phyloP scores from a whole-genome alignment of 2,329 filamentous ascomycete species.

The Sclerotinia nivalis region DNA sequence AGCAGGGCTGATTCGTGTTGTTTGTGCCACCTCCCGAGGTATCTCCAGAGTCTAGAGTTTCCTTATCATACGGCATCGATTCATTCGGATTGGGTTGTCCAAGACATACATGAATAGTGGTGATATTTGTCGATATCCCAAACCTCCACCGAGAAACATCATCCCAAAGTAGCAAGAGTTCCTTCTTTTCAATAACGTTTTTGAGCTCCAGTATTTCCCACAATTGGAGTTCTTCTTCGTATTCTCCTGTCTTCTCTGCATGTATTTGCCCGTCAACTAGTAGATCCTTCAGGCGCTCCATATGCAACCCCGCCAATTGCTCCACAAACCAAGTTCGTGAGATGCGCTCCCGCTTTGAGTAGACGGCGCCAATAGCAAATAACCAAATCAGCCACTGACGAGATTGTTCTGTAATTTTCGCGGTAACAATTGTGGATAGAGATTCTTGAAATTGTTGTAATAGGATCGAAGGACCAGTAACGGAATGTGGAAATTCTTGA shows the following conservation, averaged over 20 bases:
- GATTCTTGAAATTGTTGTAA: constrained; percentile 27
- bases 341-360: constrained; percentile 2
- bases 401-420: neutral
- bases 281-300: neutral
- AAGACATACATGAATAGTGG: neutral
- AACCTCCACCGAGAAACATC: constrained; percentile 13
- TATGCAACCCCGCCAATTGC: constrained; percentile 17
- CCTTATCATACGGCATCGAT: neutral
- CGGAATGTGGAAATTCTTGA: constrained; percentile 31
- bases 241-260: constrained; percentile 1
- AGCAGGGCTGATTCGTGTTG: neutral
- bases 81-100: neutral
- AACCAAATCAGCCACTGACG: constrained; percentile 18
- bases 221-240: neutral
- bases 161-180: constrained; percentile 17
- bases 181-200: constrained; percentile 11
- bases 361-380: constrained; percentile 13
- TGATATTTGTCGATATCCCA: constrained; percentile 6
- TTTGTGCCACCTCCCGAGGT: neutral
- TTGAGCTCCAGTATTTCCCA: neutral
- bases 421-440: constrained; percentile 16
- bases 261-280: constrained; percentile 6
- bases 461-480: constrained; percentile 27
- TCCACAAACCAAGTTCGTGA: constrained; percentile 18
- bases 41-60: neutral